Conservation (phyloP, 352 stramenopile species). For the Globisporangium okanoganense region DNA sequence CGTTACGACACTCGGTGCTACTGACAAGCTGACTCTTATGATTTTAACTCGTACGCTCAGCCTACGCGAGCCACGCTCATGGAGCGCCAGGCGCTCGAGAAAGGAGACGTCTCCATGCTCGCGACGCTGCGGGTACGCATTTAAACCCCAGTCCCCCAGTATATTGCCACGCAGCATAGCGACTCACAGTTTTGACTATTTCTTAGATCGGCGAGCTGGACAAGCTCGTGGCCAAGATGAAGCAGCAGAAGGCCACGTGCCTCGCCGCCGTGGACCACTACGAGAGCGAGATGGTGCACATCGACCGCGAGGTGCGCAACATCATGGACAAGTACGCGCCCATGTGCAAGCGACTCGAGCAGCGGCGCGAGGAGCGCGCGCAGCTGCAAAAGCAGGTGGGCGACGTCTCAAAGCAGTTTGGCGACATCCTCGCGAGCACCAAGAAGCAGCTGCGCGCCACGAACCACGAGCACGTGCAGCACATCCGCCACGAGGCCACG, state of each 20-base stretch:
- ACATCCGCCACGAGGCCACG: constrained; percentile 57
- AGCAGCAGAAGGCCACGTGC: constrained; percentile 60
- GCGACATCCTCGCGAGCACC: constrained; percentile 57
- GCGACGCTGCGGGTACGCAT: constrained; percentile 48
- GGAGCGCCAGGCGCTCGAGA: constrained; percentile 66
- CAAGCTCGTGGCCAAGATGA: constrained; percentile 66
- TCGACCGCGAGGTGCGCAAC: constrained; percentile 53
- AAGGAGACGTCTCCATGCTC: constrained; percentile 69
- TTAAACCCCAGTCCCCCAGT: neutral
- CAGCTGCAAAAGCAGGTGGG: constrained; percentile 45
- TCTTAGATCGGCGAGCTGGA: constrained; percentile 64
- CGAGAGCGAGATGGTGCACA: constrained; percentile 51
- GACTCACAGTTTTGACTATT: too few relatives aligned
- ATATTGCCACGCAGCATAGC: neutral
- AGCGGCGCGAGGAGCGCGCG: constrained; percentile 42
- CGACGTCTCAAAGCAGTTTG: constrained; percentile 48
- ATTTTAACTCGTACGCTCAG: constrained; percentile 12
- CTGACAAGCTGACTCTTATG: neutral
- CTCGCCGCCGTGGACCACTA: constrained; percentile 47
- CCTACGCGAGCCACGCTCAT: constrained; percentile 56
- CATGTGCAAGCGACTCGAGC: constrained; percentile 53
- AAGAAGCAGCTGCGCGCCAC: constrained; percentile 50
- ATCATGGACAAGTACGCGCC: constrained; percentile 67
- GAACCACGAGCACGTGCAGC: constrained; percentile 54
- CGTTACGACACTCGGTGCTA: neutral